Evolutionary conservation across 2,329 filamentous ascomycete genomes (phyloP).

Genomic region (Phialophora verrucosa): DNA sequence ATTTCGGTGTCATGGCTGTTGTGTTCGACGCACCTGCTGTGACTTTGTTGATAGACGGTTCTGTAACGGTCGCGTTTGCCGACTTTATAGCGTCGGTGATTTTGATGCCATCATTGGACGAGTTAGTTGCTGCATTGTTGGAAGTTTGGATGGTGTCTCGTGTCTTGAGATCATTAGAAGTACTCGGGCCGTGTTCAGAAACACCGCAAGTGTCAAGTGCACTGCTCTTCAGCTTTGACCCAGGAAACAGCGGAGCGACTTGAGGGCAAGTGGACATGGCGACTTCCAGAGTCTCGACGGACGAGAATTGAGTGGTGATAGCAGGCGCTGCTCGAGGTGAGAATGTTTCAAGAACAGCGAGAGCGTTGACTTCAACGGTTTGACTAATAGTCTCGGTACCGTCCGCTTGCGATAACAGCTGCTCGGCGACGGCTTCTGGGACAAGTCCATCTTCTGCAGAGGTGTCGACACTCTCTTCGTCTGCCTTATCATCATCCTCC

Average conservation of each 20-base stretch:
- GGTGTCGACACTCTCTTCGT: constrained; percentile 36
- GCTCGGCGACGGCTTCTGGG: constrained; percentile 35
- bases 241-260: neutral
- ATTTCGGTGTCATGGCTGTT: constrained; percentile 12
- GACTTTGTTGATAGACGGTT: neutral
- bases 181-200: neutral
- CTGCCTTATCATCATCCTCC: constrained; percentile 54
- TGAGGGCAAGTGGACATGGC: neutral
- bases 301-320: neutral
- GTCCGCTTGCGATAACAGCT: constrained; percentile 26
- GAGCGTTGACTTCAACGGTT: neutral
- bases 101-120: neutral
- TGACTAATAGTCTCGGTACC: constrained; percentile 39
- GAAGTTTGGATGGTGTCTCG: neutral
- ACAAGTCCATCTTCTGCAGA: constrained; percentile 28
- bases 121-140: neutral
- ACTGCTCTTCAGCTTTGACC: neutral
- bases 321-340: neutral
- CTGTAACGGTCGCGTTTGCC: neutral
- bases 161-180: neutral
- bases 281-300: neutral
- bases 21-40: neutral
- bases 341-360: neutral
- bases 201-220: neutral
- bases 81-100: neutral